Evolutionary conservation across 2,329 filamentous ascomycete species (phyloP), one percentile per base, ranked within the genome.

Genomic region (Cadophora gregata): DNA sequence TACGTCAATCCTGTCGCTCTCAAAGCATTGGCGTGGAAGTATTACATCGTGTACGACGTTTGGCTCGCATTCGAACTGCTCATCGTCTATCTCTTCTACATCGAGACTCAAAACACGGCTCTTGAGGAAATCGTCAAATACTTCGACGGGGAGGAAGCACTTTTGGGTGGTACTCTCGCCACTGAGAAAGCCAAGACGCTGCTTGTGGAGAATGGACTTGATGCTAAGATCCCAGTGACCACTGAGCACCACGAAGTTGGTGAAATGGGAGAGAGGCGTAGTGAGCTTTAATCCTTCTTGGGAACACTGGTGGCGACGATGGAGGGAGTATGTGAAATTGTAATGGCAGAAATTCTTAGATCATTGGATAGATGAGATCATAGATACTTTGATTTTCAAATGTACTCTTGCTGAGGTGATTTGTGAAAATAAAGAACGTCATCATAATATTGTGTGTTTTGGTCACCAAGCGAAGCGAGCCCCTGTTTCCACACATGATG

Each of bases 91-190:
- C 71, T 74, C 62, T 77, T 74, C 74, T 81, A 79, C 71, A 76
- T 80, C 65, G 80, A 82, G 71, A 82, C 80, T 31, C 72, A 77
- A 19, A 80, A 80, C 72, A 80, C 79, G 7, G 77, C 80, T 48
- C 76, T 82, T 29, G 80, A 82, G 71, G 80, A 82, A 66, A 82
- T 81, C 64, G 80, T 80, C 59, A 80, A 79, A 71, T 76, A 79
- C 70, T 82, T 82, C 63, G 80, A 82, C 70, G 79, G 80, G 24
- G 79, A 82, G 7, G 74, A 76, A 58, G 81, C 80, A n/a, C 33
- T 74, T 21, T 61, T 74, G 21, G 73, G 73, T 62, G 73, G 73
- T 50, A 67, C 66, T 50, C 12, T 70, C 8, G 73, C 72, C 1
- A 73, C 71, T 3, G 72, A 73, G 25, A 73, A 73, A 64, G 66